Evolutionary conservation across 768 basidiomycete species (phyloP).

Genomic region (Boletales sp.): DNA sequence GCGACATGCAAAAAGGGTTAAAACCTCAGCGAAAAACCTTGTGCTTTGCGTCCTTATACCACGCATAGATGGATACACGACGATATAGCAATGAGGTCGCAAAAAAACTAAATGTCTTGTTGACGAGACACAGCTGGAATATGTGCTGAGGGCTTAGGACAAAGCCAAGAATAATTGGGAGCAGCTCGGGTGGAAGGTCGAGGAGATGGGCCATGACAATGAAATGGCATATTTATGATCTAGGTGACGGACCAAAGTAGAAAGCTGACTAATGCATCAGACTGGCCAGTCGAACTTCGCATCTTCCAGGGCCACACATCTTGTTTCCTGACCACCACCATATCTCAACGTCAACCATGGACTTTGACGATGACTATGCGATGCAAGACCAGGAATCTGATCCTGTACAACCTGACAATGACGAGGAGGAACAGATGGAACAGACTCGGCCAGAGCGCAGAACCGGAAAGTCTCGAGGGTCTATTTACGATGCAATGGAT

Average conservation of each 20-base stretch:
- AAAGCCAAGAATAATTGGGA: slow-evolving; percentile 52
- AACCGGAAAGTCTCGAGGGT: slow-evolving; percentile 25
- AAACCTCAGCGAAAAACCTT: slow-evolving; percentile 39
- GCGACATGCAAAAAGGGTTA: background rate
- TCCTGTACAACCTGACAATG: slow-evolving; percentile 30
- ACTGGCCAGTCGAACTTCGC: background rate
- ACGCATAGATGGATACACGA: slow-evolving; percentile 59
- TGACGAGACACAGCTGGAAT: slow-evolving; percentile 52
- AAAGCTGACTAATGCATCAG: slow-evolving; percentile 25
- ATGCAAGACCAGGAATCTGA: slow-evolving; percentile 29
- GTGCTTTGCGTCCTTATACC: slow-evolving; percentile 63
- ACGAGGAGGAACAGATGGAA: slow-evolving; percentile 38
- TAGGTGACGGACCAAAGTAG: background rate
- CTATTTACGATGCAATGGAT: slow-evolving; percentile 36
- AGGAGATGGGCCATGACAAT: slow-evolving; percentile 40
- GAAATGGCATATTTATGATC: too few relatives aligned
- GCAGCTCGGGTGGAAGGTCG: slow-evolving; percentile 64
- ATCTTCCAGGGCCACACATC: too few relatives aligned
- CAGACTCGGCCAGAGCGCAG: slow-evolving; percentile 15
- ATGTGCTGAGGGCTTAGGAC: slow-evolving; percentile 53
- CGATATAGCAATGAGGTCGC: slow-evolving; percentile 53
- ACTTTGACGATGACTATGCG: slow-evolving; percentile 34
- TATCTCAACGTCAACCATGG: slow-evolving; percentile 7
- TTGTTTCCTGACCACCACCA: too few relatives aligned
- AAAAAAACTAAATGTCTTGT: slow-evolving; percentile 49